Evolutionary conservation across 75 land plant genomes (phyloP).

Genomic region (Larix kaempferi): DNA sequence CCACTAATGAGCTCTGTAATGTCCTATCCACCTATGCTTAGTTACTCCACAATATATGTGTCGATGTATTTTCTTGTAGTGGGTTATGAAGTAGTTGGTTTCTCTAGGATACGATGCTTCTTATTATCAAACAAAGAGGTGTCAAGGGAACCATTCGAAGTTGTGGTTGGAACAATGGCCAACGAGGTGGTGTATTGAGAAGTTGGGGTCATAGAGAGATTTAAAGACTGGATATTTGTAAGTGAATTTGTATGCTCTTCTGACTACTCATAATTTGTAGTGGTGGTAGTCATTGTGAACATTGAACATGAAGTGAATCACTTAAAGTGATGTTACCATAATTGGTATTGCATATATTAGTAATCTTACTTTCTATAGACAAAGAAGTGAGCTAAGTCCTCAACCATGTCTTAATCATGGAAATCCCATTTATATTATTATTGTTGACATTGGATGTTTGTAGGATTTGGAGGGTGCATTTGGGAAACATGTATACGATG

Average conservation of each 20-base stretch:
- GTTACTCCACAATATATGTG: constrained; percentile 80
- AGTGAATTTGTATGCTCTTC: background rate
- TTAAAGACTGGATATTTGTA: constrained; percentile 16
- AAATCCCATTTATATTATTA: constrained; percentile 5
- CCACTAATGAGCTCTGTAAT: constrained; percentile 92
- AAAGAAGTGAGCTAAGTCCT: constrained; percentile 10
- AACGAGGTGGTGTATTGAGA: background rate
- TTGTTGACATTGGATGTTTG: background rate
- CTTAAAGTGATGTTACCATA: too few species aligned
- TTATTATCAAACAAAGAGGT: constrained; percentile 4
- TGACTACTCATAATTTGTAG: background rate
- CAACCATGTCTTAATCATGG: constrained; percentile 37
- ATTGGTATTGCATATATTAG: background rate
- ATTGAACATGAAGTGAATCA: background rate
- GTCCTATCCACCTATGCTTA: constrained; percentile 90
- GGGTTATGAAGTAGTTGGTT: constrained; percentile 22
- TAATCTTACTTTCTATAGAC: background rate
- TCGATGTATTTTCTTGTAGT: constrained; percentile 68
- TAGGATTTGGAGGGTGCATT: background rate
- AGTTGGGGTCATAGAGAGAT: constrained; percentile 19
- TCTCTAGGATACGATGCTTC: constrained; percentile 12
- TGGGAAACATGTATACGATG: background rate
- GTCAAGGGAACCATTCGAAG: background rate
- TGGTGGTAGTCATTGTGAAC: background rate
- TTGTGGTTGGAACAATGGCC: background rate